These are phyloP conservation scores for Sporothrix schenckii DNA, from an alignment of 2,329 filamentous ascomycete species.

Conservation along the genomic window DNA sequence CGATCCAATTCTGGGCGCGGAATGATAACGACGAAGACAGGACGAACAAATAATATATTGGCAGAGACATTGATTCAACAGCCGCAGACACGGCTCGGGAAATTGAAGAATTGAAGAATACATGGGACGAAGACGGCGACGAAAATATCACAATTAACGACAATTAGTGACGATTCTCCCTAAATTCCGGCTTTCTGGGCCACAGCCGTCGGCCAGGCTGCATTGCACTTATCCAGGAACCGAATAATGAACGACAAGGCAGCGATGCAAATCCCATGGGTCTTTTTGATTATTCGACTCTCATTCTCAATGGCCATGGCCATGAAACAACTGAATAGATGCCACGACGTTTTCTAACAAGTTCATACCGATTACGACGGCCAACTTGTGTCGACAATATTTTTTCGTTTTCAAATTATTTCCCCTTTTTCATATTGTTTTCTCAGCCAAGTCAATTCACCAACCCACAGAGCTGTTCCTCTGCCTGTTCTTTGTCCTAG, in stretches of 20 bases:
- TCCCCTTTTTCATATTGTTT: neutral
- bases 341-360: too few species aligned
- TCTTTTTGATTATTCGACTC: too few species aligned
- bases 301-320: too few species aligned
- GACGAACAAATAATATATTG: neutral
- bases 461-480: neutral
- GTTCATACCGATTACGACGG: too few species aligned
- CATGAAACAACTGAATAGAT: too few species aligned
- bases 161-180: neutral
- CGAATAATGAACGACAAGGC: too few species aligned
- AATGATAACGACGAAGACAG: neutral
- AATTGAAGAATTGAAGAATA: neutral
- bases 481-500: too few species aligned
- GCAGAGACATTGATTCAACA: neutral
- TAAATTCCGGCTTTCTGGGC: neutral
- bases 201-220: neutral
- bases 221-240: neutral
- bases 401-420: neutral
- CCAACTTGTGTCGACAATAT: too few species aligned
- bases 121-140: neutral
- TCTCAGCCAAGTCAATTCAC: neutral
- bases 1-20: neutral
- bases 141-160: neutral
- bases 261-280: too few species aligned
- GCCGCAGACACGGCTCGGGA: conserved; percentile 9